phyloP scores from a whole-genome alignment of 345 rosid species.

The Boechera divaricarpa region DNA sequence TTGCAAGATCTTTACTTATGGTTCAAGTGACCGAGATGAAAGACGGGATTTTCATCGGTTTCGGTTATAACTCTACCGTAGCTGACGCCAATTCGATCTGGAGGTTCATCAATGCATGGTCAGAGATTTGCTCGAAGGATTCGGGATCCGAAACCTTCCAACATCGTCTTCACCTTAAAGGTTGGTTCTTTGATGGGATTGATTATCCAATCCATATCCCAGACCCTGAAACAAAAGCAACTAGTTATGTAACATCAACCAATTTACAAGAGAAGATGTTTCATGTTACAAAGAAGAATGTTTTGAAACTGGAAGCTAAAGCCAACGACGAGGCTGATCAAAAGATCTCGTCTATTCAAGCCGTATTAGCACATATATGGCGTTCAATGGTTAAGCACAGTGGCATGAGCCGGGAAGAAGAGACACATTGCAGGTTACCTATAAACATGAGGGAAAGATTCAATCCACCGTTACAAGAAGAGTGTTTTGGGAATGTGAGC shows the following conservation, averaged over 20 bases:
- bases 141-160: background rate
- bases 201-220: constrained; percentile 45
- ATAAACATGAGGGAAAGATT: constrained; percentile 41
- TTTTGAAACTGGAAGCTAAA: constrained; percentile 47
- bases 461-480: constrained; percentile 34
- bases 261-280: constrained; percentile 46
- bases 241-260: background rate
- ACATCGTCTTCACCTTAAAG: constrained; percentile 28
- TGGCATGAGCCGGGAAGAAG: constrained; percentile 39
- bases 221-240: constrained; percentile 30
- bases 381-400: constrained; percentile 16
- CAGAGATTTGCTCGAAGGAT: constrained; percentile 44
- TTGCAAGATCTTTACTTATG: constrained; percentile 49
- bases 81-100: constrained; percentile 53
- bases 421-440: constrained; percentile 41
- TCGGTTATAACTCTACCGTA: constrained; percentile 47
- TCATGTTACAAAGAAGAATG: constrained; percentile 41
- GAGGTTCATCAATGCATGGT: constrained; percentile 58
- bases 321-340: constrained; percentile 39
- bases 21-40: constrained; percentile 57
- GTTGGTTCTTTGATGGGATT: constrained; percentile 41
- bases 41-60: constrained; percentile 55
- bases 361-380: constrained; percentile 49
- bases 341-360: constrained; percentile 47
- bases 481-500: constrained; percentile 44